A percentile compares a stretch with the other conserved stretches of the same genome.
Evolutionary conservation across 202 grass and related monocot species (phyloP).

Genomic region (Saccharum hybrid): DNA sequence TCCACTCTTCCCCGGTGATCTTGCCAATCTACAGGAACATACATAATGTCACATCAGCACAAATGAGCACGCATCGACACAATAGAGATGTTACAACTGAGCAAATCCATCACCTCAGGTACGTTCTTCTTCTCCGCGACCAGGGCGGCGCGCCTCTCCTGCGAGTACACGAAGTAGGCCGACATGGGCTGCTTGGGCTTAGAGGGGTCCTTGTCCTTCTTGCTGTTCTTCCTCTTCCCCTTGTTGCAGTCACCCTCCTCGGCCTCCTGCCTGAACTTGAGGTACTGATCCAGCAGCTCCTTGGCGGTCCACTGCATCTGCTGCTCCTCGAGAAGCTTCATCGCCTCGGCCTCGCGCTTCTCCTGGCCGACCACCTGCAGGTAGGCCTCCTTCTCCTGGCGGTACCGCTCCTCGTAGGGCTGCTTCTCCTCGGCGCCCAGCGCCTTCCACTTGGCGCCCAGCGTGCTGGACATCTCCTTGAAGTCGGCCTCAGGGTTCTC

Average conservation of each 20-base stretch:
- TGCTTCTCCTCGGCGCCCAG: slow-evolving; percentile 69
- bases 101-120: slow-evolving; percentile 54
- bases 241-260: slow-evolving; percentile 36
- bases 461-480: slow-evolving; percentile 67
- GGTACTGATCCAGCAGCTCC: slow-evolving; percentile 84
- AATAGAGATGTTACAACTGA: not conserved
- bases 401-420: slow-evolving; percentile 85
- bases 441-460: slow-evolving; percentile 81
- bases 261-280: slow-evolving; percentile 81
- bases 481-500: slow-evolving; percentile 73
- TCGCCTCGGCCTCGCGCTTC: slow-evolving; percentile 83
- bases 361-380: slow-evolving; percentile 78
- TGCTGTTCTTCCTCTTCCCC: slow-evolving; percentile 58
- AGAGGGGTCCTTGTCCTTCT: slow-evolving; percentile 83
- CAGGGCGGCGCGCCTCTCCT: slow-evolving; percentile 60
- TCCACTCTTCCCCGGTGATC: slow-evolving; percentile 90
- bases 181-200: slow-evolving; percentile 88
- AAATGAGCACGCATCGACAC: not conserved
- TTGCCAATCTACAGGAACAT: slow-evolving; percentile 60
- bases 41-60: not conserved
- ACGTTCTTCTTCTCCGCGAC: slow-evolving; percentile 69
- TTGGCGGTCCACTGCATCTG: slow-evolving; percentile 83
- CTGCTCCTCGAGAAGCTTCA: slow-evolving; percentile 91
- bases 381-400: slow-evolving; percentile 78
- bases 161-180: slow-evolving; percentile 77